Percentiles rank a stretch among this genome's conserved stretches.
These are phyloP conservation scores for Fusarium ambrosium DNA, from an alignment of 2,329 filamentous ascomycete genomes.

Conservation along the genomic window DNA sequence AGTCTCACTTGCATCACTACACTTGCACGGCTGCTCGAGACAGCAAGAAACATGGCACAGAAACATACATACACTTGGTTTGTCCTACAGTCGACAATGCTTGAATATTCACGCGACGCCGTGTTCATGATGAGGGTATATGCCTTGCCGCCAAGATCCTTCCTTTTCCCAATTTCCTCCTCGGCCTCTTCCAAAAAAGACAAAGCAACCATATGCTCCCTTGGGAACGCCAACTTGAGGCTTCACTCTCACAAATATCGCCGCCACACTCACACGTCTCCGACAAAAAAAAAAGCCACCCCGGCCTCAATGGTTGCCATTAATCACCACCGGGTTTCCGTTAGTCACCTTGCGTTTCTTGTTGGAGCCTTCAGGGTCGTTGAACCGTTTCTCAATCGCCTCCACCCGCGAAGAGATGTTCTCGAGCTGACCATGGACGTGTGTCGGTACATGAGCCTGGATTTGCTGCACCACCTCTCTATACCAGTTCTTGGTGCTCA, in stretches of 20 bases:
- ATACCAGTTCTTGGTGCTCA: conserved; percentile 60
- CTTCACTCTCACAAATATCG: neutral
- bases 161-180: neutral
- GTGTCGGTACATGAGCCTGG: conserved; percentile 44
- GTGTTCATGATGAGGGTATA: conserved; percentile 33
- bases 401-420: conserved; percentile 37
- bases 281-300: neutral
- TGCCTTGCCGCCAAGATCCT: conserved; percentile 12
- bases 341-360: conserved; percentile 44
- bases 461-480: conserved; percentile 57
- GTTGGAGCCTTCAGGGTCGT: conserved; percentile 19
- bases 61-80: conserved; percentile 1
- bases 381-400: conserved; percentile 35
- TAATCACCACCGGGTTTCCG: conserved; percentile 30
- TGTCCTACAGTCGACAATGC: neutral
- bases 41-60: neutral
- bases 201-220: conserved; percentile 12
- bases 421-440: conserved; percentile 35
- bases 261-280: neutral
- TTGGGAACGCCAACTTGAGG: conserved; percentile 14
- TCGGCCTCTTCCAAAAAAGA: neutral
- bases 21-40: neutral
- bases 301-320: conserved; percentile 21
- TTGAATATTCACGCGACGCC: conserved; percentile 21
- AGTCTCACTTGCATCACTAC: neutral